These are phyloP conservation scores for Arthrobotrys megalospora DNA, from an alignment of 2,329 filamentous ascomycete species.

Conservation along the genomic window DNA sequence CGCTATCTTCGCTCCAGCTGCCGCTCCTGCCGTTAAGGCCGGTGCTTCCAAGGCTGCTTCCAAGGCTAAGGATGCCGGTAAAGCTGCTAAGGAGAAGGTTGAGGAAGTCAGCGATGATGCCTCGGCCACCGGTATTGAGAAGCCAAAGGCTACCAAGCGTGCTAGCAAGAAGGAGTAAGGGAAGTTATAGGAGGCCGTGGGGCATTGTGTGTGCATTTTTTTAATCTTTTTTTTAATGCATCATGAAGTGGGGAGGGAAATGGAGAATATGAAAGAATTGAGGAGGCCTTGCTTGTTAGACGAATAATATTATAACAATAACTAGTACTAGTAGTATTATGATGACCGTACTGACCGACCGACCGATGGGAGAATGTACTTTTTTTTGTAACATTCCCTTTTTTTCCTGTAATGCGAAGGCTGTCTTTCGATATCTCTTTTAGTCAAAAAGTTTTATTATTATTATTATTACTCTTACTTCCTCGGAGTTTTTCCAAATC, in stretches of 20 bases:
- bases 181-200: not conserved
- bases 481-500: conserved; percentile 17
- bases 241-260: conserved; percentile 20
- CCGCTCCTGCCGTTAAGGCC: conserved; percentile 64
- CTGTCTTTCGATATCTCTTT: not conserved
- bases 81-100: conserved; percentile 68
- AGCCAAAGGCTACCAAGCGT: conserved; percentile 80
- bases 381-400: not conserved
- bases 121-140: conserved; percentile 75
- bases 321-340: conserved; percentile 10
- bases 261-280: conserved; percentile 4
- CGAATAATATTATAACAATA: conserved; percentile 48
- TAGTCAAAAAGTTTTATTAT: conserved; percentile 14
- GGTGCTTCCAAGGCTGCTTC: conserved; percentile 78
- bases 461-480: conserved; percentile 22
- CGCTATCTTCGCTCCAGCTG: conserved; percentile 77
- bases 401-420: conserved; percentile 15
- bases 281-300: conserved; percentile 27
- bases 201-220: conserved; percentile 45
- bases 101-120: conserved; percentile 79
- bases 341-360: conserved; percentile 1
- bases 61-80: conserved; percentile 79
- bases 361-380: conserved; percentile 17
- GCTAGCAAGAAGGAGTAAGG: conserved; percentile 70
- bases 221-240: conserved; percentile 31